Percentiles rank a stretch among this genome's conserved stretches.
Evolutionary conservation across 1,284 basidiomycete species (phyloP).

Genomic region (Cryptococcus sp.): DNA sequence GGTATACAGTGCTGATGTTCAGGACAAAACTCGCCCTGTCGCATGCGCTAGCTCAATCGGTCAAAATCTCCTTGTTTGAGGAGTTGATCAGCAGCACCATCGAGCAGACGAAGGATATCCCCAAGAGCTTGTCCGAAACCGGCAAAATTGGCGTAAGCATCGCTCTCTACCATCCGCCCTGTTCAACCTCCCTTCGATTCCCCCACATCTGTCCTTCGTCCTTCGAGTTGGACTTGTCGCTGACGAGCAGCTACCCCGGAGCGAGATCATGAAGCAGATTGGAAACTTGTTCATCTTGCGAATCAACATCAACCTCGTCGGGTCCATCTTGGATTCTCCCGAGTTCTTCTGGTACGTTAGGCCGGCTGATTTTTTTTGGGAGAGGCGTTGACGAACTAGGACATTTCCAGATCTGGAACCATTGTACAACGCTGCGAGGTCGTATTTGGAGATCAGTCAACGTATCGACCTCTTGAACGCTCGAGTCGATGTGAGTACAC

Average conservation of each 20-base stretch:
- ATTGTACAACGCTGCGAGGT: slow-evolving; percentile 84
- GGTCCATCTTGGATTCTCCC: slow-evolving; percentile 89
- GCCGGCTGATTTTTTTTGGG: too few relatives aligned
- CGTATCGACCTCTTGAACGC: slow-evolving; percentile 89
- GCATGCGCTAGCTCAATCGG: slow-evolving; percentile 90
- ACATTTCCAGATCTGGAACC: slow-evolving; percentile 87
- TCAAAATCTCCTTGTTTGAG: slow-evolving; percentile 95
- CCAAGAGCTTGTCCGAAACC: slow-evolving; percentile 85
- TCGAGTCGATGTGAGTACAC: slow-evolving; percentile 67
- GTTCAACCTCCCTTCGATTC: too few relatives aligned
- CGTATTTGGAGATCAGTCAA: slow-evolving; percentile 91
- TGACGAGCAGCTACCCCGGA: slow-evolving; percentile 47
- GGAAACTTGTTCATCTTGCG: slow-evolving; percentile 88
- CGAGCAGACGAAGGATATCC: slow-evolving; percentile 94
- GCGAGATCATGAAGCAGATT: slow-evolving; percentile 95
- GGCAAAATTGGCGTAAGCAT: slow-evolving; percentile 85
- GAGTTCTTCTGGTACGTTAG: slow-evolving; percentile 95
- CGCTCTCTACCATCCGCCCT: too few relatives aligned
- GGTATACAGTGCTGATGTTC: slow-evolving; percentile 9
- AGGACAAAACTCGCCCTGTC: slow-evolving; percentile 95
- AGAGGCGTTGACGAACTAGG: too few relatives aligned
- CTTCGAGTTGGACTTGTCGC: not conserved
- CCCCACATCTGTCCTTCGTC: too few relatives aligned
- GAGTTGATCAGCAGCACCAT: slow-evolving; percentile 88
- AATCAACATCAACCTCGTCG: slow-evolving; percentile 92